Conservation (phyloP, 768 basidiomycete genomes). For the Tephrocybe sp. region DNA sequence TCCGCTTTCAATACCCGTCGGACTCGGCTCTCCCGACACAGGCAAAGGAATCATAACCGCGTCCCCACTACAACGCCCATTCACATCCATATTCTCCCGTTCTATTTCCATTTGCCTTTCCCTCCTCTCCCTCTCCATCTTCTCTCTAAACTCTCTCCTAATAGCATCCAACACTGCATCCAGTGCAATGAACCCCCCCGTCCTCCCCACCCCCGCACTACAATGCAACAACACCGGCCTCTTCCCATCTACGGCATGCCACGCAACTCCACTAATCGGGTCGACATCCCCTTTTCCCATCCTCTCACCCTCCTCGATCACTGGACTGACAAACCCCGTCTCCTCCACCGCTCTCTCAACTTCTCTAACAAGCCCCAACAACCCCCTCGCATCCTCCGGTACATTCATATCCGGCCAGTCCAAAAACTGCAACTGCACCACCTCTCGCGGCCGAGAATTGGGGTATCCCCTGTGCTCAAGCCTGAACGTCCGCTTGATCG, state of each 20-base stretch:
- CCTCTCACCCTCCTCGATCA: slow-evolving; percentile 5
- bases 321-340: slow-evolving; percentile 21
- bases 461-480: slow-evolving; percentile 66
- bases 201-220: slow-evolving; percentile 93
- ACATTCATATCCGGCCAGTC: slow-evolving; percentile 98
- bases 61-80: slow-evolving; percentile 9
- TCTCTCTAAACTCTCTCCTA: slow-evolving; percentile 50
- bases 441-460: slow-evolving; percentile 54
- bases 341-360: slow-evolving; percentile 53
- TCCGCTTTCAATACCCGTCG: not conserved
- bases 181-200: slow-evolving; percentile 90
- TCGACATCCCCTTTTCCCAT: slow-evolving; percentile 38
- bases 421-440: slow-evolving; percentile 89
- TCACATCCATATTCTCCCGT: slow-evolving; percentile 31
- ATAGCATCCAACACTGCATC: slow-evolving; percentile 84
- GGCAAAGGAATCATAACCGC: slow-evolving; percentile 15
- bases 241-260: slow-evolving; percentile 43
- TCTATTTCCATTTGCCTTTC: not conserved
- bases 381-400: slow-evolving; percentile 75
- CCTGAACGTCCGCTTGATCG: slow-evolving; percentile 65
- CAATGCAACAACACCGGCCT: slow-evolving; percentile 82
- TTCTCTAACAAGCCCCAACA: slow-evolving; percentile 72
- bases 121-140: slow-evolving; percentile 3
- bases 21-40: slow-evolving; percentile 2
- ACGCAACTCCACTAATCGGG: slow-evolving; percentile 52